Evolutionary conservation across 2,329 filamentous ascomycete species (phyloP).

Genomic region (Aspergillus alliaceus): DNA sequence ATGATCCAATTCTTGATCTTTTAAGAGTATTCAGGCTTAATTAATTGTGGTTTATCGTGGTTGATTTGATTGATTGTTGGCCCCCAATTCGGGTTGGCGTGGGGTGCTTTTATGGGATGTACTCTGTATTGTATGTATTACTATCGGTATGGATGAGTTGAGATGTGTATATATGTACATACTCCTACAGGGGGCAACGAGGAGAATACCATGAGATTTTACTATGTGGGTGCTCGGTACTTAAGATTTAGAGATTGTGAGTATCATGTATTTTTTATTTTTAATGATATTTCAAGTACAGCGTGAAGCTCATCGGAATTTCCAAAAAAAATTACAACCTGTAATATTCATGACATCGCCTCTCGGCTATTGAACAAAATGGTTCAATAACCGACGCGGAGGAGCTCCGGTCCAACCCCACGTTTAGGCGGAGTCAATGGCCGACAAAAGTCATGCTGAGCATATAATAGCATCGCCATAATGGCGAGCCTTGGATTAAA

Average conservation of each 20-base stretch:
- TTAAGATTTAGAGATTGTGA: too few species aligned
- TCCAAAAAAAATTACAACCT: neutral
- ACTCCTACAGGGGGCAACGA: too few species aligned
- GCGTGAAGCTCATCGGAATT: neutral
- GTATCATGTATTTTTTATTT: too few species aligned
- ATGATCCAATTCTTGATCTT: conserved; percentile 1
- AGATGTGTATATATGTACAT: neutral
- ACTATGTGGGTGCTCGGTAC: too few species aligned
- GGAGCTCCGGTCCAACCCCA: conserved; percentile 22
- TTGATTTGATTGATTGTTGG: neutral
- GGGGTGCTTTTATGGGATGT: neutral
- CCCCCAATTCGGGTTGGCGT: neutral
- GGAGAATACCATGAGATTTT: too few species aligned
- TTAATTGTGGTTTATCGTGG: neutral
- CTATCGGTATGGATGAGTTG: neutral
- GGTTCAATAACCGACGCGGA: conserved; percentile 21
- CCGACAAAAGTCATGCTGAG: neutral
- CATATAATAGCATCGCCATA: neutral
- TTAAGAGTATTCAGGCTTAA: neutral
- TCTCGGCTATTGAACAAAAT: conserved; percentile 19
- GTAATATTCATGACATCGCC: neutral
- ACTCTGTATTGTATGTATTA: neutral
- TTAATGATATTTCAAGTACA: neutral
- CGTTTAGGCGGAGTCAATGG: neutral
- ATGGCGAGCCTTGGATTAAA: neutral